Percentiles rank a stretch among this genome's conserved stretches.
These are phyloP conservation scores for Colletotrichum chlorophyti DNA, from an alignment of 2,329 filamentous ascomycete species.

Conservation along the genomic window DNA sequence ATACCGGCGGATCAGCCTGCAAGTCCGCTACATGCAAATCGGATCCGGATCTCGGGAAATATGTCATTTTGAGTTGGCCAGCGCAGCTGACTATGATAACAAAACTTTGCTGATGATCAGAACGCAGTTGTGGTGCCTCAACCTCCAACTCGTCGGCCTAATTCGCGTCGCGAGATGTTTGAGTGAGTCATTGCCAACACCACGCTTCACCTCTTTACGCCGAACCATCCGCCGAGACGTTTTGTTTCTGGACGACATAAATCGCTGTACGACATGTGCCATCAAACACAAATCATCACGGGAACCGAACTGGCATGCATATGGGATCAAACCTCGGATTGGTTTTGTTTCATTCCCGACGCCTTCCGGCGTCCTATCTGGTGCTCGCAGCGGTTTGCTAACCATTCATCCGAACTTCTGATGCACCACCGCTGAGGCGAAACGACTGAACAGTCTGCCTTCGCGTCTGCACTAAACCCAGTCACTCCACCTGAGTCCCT, in stretches of 20 bases:
- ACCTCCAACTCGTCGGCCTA: background rate
- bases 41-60: constrained; percentile 1
- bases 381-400: background rate
- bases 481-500: constrained; percentile 6
- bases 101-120: constrained; percentile 8
- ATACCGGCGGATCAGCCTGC: background rate
- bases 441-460: background rate
- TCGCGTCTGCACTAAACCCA: background rate
- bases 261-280: background rate
- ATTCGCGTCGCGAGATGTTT: constrained; percentile 22
- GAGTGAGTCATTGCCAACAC: background rate
- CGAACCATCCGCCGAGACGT: too few species aligned
- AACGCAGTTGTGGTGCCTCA: constrained; percentile 15
- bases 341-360: background rate
- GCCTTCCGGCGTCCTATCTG: background rate
- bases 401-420: constrained; percentile 4
- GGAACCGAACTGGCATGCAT: background rate
- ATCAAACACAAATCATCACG: background rate
- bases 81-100: constrained; percentile 1
- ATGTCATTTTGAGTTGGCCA: background rate
- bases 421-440: constrained; percentile 7
- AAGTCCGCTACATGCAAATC: background rate
- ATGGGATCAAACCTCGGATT: background rate
- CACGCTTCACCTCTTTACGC: background rate
- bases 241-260: too few species aligned